Conservation (phyloP, 2,329 filamentous ascomycete genomes). For the Cadophora luteo-olivacea region DNA sequence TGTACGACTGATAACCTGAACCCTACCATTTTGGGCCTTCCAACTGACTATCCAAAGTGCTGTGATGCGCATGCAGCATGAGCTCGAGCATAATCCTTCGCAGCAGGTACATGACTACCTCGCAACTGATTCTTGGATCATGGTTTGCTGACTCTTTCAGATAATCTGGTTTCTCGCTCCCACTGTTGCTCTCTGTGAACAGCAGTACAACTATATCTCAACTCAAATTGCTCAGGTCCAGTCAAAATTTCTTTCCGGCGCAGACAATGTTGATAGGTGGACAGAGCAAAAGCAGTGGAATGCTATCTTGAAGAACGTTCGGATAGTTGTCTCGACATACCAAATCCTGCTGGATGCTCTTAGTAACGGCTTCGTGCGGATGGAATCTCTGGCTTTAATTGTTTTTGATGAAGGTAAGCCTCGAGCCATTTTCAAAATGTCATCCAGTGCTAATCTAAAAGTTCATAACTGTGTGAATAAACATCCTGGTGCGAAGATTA, state of each 20-base stretch:
- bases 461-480: conserved; percentile 45
- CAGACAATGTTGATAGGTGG: conserved; percentile 61
- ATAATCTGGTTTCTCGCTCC: conserved; percentile 77
- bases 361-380: conserved; percentile 64
- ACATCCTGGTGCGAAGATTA: conserved; percentile 42
- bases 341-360: conserved; percentile 66
- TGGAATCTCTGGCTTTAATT: conserved; percentile 60
- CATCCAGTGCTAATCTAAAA: conserved; percentile 27
- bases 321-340: conserved; percentile 68
- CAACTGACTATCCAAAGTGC: too few relatives aligned
- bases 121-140: too few relatives aligned
- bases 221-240: conserved; percentile 62
- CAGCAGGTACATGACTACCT: too few relatives aligned
- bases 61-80: conserved; percentile 39
- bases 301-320: conserved; percentile 59
- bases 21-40: too few relatives aligned
- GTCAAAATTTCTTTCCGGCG: conserved; percentile 60
- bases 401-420: conserved; percentile 70
- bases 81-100: conserved; percentile 34
- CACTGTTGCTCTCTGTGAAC: conserved; percentile 69
- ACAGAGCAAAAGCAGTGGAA: conserved; percentile 66
- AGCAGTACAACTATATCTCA: conserved; percentile 68
- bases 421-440: background rate
- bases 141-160: conserved; percentile 42
- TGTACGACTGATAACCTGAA: too few relatives aligned